Conservation (phyloP, 2,329 filamentous ascomycete species). For the Rutstroemia sp. region DNA sequence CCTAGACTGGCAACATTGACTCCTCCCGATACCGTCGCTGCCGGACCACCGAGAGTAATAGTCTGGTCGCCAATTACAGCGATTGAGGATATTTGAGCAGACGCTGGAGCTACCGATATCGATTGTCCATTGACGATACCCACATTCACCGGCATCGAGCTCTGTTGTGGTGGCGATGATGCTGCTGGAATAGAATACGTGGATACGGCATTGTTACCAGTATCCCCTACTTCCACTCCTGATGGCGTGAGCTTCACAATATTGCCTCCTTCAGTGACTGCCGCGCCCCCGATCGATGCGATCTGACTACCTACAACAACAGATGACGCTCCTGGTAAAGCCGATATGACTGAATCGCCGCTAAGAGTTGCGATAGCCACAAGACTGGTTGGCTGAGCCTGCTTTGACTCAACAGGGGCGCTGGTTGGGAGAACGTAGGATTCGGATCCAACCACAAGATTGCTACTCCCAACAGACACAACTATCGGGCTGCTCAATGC, state of each 20-base stretch:
- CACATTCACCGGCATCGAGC: neutral
- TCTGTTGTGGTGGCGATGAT: neutral
- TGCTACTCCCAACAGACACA: slow-evolving; percentile 9
- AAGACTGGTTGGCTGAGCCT: neutral
- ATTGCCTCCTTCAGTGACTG: neutral
- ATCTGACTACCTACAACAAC: slow-evolving; percentile 9
- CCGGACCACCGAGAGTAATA: slow-evolving; percentile 9
- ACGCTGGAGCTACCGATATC: neutral
- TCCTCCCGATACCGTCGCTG: slow-evolving; percentile 3
- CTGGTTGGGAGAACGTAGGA: slow-evolving; percentile 5
- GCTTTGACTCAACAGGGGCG: neutral
- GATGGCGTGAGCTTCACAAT: slow-evolving; percentile 1
- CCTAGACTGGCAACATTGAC: slow-evolving; percentile 11
- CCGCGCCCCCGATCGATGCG: neutral
- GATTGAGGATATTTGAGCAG: neutral
- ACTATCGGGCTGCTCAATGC: neutral
- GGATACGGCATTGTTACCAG: neutral
- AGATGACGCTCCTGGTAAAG: neutral
- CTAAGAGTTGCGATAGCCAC: slow-evolving; percentile 2
- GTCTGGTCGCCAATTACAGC: slow-evolving; percentile 9
- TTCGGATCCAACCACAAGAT: neutral
- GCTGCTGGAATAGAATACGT: neutral
- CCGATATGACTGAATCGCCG: neutral
- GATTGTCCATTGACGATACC: neutral
- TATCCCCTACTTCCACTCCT: slow-evolving; percentile 15